A percentile compares a stretch with the other conserved stretches of the same genome.
Conservation (phyloP, 2,329 filamentous ascomycete genomes). For the Colletotrichum brevisporum region DNA sequence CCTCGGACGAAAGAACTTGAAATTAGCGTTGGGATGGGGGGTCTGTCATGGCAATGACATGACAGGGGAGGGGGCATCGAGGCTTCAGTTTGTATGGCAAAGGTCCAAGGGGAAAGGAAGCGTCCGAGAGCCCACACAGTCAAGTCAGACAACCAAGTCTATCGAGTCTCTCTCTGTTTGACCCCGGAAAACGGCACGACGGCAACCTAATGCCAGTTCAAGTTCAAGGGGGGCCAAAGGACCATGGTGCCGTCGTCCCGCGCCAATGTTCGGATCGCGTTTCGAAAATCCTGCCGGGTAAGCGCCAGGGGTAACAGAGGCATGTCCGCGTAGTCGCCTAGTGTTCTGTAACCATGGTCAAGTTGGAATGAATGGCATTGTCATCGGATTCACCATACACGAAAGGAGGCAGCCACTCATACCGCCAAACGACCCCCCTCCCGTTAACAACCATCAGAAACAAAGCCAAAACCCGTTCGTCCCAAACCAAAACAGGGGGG, state of each 20-base stretch:
- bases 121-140: no score
- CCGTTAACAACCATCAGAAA: background rate
- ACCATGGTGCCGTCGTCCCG: slow-evolving; percentile 18
- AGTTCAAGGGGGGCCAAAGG: background rate
- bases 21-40: no score
- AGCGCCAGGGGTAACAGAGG: slow-evolving; percentile 2
- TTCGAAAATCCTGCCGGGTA: slow-evolving; percentile 21
- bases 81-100: no score
- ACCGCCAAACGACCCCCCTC: background rate
- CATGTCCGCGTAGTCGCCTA: no score
- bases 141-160: no score
- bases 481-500: slow-evolving; percentile 13
- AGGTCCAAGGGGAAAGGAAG: no score
- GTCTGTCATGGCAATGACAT: no score
- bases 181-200: background rate
- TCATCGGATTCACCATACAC: background rate
- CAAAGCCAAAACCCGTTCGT: slow-evolving; percentile 24
- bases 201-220: background rate
- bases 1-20: no score
- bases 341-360: background rate
- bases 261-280: slow-evolving; percentile 29
- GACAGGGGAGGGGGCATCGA: no score
- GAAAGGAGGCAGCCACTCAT: slow-evolving; percentile 2
- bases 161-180: no score
- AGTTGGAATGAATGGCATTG: background rate